These are phyloP conservation scores for Linnemannia exigua DNA, from an alignment of 192 early-diverging fungal species.

Conservation along the genomic window DNA sequence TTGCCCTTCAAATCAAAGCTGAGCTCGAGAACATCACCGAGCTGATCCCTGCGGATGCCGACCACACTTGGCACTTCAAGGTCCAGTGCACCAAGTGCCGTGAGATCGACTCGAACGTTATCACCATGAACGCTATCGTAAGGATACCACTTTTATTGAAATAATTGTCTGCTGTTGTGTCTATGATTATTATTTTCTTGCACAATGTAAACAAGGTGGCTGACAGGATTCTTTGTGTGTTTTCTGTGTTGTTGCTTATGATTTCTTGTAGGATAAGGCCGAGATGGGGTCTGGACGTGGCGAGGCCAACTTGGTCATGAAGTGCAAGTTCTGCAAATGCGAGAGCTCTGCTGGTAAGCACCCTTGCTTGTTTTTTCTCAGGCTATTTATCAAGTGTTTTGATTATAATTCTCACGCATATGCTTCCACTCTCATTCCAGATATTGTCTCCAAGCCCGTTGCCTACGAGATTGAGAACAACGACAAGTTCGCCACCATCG, in stretches of 20 bases:
- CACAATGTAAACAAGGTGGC: neutral
- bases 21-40: conserved; percentile 87
- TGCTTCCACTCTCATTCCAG: conserved; percentile 9
- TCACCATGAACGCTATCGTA: conserved; percentile 74
- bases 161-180: neutral
- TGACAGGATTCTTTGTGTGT: neutral
- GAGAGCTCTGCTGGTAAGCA: conserved; percentile 73
- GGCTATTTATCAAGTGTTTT: neutral
- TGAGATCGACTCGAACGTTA: conserved; percentile 77
- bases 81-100: conserved; percentile 84
- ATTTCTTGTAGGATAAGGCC: conserved; percentile 61
- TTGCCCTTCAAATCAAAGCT: conserved; percentile 79
- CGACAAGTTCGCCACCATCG: conserved; percentile 72
- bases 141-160: neutral
- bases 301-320: conserved; percentile 89
- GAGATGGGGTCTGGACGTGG: conserved; percentile 82
- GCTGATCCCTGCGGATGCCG: conserved; percentile 70
- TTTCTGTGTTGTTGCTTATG: conserved; percentile 3
- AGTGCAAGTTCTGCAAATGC: conserved; percentile 92
- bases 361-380: neutral
- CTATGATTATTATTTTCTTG: neutral
- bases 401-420: neutral
- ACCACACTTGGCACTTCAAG: conserved; percentile 82
- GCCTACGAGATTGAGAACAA: conserved; percentile 71
- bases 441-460: conserved; percentile 59